Conservation (phyloP, 148 eudicot genomes). For the Pharnaceum exiguum region DNA sequence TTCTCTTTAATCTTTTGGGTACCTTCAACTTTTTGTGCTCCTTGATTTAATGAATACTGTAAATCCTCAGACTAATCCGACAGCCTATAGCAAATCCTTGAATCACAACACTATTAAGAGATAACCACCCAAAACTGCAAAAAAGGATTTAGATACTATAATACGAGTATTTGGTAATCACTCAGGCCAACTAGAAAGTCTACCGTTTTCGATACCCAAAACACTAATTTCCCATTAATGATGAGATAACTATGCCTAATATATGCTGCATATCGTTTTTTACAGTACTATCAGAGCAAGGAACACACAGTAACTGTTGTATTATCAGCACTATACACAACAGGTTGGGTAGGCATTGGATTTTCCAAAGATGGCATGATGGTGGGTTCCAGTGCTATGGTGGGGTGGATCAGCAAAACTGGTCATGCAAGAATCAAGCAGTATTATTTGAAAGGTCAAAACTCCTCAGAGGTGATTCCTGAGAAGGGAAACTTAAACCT, state of each 20-base stretch:
- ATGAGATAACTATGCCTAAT: conserved; percentile 2
- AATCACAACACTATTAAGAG: too few species aligned
- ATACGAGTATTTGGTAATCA: too few species aligned
- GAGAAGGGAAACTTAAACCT: conserved; percentile 78
- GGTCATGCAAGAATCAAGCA: conserved; percentile 70
- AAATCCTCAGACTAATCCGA: too few species aligned
- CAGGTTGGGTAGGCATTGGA: conserved; percentile 95
- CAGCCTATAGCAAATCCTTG: too few species aligned
- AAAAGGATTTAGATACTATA: too few species aligned
- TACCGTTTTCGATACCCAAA: background rate
- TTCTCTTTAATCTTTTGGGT: too few species aligned
- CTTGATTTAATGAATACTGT: too few species aligned
- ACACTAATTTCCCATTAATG: background rate
- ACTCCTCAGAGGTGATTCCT: conserved; percentile 42
- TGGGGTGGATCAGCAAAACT: conserved; percentile 71
- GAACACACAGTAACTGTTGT: conserved; percentile 66
- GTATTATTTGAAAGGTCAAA: conserved; percentile 56
- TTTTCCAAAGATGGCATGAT: conserved; percentile 89
- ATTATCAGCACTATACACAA: conserved; percentile 73
- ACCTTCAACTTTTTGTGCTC: too few species aligned
- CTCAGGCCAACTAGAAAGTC: too few species aligned
- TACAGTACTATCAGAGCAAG: conserved; percentile 76
- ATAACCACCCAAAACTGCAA: too few species aligned
- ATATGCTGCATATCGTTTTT: background rate
- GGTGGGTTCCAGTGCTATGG: conserved; percentile 86